phyloP scores from a whole-genome alignment of 371 early-diverging fungal species.

The Rhizopus sp. region DNA sequence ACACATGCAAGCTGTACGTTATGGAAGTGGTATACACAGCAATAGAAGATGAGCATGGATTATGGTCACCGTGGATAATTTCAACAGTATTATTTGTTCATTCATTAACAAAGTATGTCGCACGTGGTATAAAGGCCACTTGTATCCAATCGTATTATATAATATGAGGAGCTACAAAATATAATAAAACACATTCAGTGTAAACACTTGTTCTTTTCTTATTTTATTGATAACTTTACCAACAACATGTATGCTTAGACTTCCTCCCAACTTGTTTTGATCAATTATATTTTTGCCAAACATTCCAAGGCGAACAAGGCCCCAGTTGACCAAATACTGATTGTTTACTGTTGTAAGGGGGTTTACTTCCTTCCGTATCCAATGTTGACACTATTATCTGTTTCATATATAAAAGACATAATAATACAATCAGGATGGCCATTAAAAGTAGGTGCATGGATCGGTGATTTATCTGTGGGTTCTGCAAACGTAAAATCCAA shows the following conservation, averaged over 20 bases:
- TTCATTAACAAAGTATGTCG: slow-evolving; percentile 5
- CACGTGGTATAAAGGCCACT: slow-evolving; percentile 20
- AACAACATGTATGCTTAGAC: slow-evolving; percentile 12
- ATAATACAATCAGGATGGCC: slow-evolving; percentile 17
- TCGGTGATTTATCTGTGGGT: slow-evolving; percentile 8
- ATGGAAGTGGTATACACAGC: slow-evolving; percentile 8
- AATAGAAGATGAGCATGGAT: slow-evolving; percentile 1
- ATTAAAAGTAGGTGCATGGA: slow-evolving; percentile 4
- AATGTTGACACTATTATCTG: slow-evolving; percentile 17
- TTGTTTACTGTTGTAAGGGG: slow-evolving; percentile 7
- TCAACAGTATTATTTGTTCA: slow-evolving; percentile 7
- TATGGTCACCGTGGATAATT: slow-evolving; percentile 5
- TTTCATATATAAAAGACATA: slow-evolving; percentile 10
- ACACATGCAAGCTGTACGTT: slow-evolving; percentile 6
- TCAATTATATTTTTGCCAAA: slow-evolving; percentile 21
- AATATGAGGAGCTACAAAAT: slow-evolving; percentile 21
- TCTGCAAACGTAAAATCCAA: slow-evolving; percentile 12
- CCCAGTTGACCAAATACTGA: slow-evolving; percentile 21
- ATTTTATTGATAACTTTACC: slow-evolving; percentile 14
- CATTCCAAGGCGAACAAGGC: slow-evolving; percentile 21
- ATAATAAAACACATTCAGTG: slow-evolving; percentile 4
- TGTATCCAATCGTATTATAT: slow-evolving; percentile 23
- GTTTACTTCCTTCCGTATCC: slow-evolving; percentile 20
- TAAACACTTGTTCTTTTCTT: slow-evolving; percentile 7
- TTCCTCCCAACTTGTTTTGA: slow-evolving; percentile 6